Evolutionary conservation across 23 red algal species (phyloP).

Genomic region (Pyropia yezoensis): DNA sequence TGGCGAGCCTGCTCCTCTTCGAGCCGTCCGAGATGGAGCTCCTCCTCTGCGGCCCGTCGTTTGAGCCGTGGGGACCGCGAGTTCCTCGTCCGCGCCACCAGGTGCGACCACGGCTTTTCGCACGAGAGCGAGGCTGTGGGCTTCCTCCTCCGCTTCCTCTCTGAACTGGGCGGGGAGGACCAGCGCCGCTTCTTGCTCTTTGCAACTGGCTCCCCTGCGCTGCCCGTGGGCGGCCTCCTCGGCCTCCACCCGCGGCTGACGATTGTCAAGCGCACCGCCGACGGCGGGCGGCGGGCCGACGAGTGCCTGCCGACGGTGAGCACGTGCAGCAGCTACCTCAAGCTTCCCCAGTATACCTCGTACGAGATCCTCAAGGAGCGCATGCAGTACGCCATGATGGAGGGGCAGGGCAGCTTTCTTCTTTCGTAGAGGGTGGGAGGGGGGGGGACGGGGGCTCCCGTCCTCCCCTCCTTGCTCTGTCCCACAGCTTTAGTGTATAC

Average conservation of each 20-base stretch:
- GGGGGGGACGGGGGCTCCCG: too few relatives aligned
- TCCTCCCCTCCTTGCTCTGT: too few relatives aligned
- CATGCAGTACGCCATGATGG: conserved; percentile 78
- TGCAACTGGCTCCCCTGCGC: conserved; percentile 76
- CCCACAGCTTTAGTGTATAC: too few relatives aligned
- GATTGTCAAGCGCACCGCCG: conserved; percentile 78
- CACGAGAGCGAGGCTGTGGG: conserved; percentile 72
- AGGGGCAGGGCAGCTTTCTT: conserved; percentile 89
- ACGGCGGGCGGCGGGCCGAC: conserved; percentile 64
- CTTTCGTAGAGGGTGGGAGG: conserved; percentile 43
- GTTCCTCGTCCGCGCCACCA: conserved; percentile 60
- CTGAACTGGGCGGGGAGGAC: conserved; percentile 47
- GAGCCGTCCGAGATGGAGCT: conserved; percentile 53
- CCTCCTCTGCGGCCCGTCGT: conserved; percentile 70
- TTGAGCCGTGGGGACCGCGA: conserved; percentile 71
- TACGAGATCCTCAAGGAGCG: conserved; percentile 60
- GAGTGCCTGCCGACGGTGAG: conserved; percentile 94
- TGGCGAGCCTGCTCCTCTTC: conserved; percentile 58
- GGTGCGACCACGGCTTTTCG: conserved; percentile 90
- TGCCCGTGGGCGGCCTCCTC: conserved; percentile 77
- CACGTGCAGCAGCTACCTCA: conserved; percentile 99
- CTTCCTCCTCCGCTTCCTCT: conserved; percentile 60
- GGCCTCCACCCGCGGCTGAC: conserved; percentile 76
- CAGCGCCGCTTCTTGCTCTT: conserved; percentile 87
- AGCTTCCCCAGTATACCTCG: conserved; percentile 85